A percentile compares a stretch with the other conserved stretches of the same genome.
Conservation (phyloP, 208 protist species). For the Vickermania ingenoplastis region DNA sequence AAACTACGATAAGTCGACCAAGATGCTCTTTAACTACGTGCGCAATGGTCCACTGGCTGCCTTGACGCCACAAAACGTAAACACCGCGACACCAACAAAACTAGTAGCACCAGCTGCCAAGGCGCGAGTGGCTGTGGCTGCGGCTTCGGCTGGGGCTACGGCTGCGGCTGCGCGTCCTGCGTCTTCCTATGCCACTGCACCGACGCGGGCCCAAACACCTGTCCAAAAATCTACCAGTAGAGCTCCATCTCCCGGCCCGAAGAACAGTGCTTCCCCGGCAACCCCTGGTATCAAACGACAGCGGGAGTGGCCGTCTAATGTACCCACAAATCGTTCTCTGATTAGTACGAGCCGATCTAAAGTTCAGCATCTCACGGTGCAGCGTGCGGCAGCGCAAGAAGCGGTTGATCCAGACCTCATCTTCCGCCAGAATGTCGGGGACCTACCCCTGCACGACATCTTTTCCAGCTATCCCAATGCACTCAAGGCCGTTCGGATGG, state of each 20-base stretch:
- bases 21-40: slow-evolving; percentile 73
- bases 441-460: slow-evolving; percentile 64
- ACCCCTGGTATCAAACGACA: slow-evolving; percentile 13
- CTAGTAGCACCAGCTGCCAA: not conserved
- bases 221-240: slow-evolving; percentile 9
- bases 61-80: slow-evolving; percentile 70
- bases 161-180: not conserved
- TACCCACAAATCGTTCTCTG: slow-evolving; percentile 64
- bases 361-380: slow-evolving; percentile 59
- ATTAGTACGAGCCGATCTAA: slow-evolving; percentile 80
- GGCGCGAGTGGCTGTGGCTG: not conserved
- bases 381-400: slow-evolving; percentile 65
- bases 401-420: slow-evolving; percentile 76
- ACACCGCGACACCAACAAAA: slow-evolving; percentile 23
- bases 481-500: slow-evolving; percentile 41
- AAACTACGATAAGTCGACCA: slow-evolving; percentile 68
- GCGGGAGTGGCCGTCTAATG: slow-evolving; percentile 62
- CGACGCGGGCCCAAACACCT: slow-evolving; percentile 6
- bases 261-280: slow-evolving; percentile 11
- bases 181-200: not conserved
- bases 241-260: slow-evolving; percentile 8
- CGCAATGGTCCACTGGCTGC: slow-evolving; percentile 70
- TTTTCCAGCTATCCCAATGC: slow-evolving; percentile 70
- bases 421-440: slow-evolving; percentile 64
- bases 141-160: too few species aligned